Percentiles rank a stretch among this genome's conserved stretches.
phyloP scores from a whole-genome alignment of 2,329 filamentous ascomycete genomes.

The Grosmannia clavigera region DNA sequence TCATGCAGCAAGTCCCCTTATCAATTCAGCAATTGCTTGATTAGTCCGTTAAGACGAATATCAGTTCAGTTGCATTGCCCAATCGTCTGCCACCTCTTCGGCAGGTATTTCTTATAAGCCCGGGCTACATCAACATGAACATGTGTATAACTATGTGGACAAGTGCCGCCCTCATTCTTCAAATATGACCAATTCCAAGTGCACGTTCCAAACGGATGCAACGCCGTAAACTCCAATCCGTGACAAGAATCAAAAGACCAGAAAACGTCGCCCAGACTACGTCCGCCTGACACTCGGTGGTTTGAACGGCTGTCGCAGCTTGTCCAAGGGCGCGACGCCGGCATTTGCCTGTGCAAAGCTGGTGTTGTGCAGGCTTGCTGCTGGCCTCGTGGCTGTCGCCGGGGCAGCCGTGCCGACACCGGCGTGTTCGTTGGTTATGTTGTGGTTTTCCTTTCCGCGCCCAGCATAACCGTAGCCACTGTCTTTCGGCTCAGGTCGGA shows the following conservation, averaged over 20 bases:
- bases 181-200: too few relatives aligned
- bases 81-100: too few relatives aligned
- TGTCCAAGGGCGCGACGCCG: conserved; percentile 37
- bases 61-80: too few relatives aligned
- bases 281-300: conserved; percentile 38
- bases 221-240: too few relatives aligned
- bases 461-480: background rate
- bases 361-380: conserved; percentile 32
- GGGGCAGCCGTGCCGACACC: background rate
- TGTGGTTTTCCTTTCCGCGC: background rate
- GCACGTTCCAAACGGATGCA: too few relatives aligned
- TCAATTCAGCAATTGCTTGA: too few relatives aligned
- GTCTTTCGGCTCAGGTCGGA: background rate
- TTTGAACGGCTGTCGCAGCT: conserved; percentile 43
- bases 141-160: too few relatives aligned
- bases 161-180: too few relatives aligned
- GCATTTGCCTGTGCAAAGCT: conserved; percentile 28
- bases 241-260: background rate
- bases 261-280: background rate
- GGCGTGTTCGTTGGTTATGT: background rate
- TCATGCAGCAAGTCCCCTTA: too few relatives aligned
- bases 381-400: background rate
- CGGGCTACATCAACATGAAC: too few relatives aligned
- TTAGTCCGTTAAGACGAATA: too few relatives aligned
- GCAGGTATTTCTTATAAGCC: too few relatives aligned